Percentiles rank a stretch among this genome's conserved stretches.
phyloP scores from a whole-genome alignment of 176 grass and related monocot species.

The Lolium perenne region DNA sequence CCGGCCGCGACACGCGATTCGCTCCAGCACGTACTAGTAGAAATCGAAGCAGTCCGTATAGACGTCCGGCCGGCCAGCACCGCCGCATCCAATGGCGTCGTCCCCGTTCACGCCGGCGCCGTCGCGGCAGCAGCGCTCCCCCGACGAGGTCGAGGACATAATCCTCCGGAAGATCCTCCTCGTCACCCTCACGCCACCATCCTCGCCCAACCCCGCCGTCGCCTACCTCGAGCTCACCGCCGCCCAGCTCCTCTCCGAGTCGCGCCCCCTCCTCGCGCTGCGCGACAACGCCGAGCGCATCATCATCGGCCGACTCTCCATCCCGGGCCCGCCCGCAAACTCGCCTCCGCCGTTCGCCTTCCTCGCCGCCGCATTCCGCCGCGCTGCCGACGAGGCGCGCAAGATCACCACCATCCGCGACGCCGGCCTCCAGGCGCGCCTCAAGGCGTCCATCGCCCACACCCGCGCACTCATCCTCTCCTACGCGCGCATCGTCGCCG shows the following conservation, averaged over 20 bases:
- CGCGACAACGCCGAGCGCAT: slow-evolving; percentile 67
- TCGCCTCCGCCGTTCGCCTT: slow-evolving; percentile 21
- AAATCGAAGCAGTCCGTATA: slow-evolving; percentile 8
- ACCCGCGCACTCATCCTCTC: slow-evolving; percentile 67
- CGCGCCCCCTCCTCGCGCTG: slow-evolving; percentile 65
- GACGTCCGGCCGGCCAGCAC: background rate
- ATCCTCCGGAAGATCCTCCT: too few species aligned
- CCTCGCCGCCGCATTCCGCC: slow-evolving; percentile 62
- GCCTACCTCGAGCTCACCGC: slow-evolving; percentile 88
- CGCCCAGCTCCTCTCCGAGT: slow-evolving; percentile 94
- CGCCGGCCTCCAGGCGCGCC: slow-evolving; percentile 47
- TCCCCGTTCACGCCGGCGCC: slow-evolving; percentile 44
- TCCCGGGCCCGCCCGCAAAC: slow-evolving; percentile 36
- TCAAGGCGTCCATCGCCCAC: slow-evolving; percentile 63
- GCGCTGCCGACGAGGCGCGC: slow-evolving; percentile 70
- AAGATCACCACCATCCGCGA: slow-evolving; percentile 90
- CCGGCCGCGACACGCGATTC: slow-evolving; percentile 35
- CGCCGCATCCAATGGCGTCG: slow-evolving; percentile 41
- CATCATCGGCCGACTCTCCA: slow-evolving; percentile 87
- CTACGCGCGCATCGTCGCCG: slow-evolving; percentile 73
- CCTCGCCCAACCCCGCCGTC: slow-evolving; percentile 47
- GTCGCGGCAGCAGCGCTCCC: slow-evolving; percentile 72
- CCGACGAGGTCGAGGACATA: too few species aligned
- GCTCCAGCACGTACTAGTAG: background rate
- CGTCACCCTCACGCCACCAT: too few species aligned